Evolutionary conservation across 768 basidiomycete species (phyloP), one percentile per base, ranked within the genome.

Genomic region (Podaxis rugospora): DNA sequence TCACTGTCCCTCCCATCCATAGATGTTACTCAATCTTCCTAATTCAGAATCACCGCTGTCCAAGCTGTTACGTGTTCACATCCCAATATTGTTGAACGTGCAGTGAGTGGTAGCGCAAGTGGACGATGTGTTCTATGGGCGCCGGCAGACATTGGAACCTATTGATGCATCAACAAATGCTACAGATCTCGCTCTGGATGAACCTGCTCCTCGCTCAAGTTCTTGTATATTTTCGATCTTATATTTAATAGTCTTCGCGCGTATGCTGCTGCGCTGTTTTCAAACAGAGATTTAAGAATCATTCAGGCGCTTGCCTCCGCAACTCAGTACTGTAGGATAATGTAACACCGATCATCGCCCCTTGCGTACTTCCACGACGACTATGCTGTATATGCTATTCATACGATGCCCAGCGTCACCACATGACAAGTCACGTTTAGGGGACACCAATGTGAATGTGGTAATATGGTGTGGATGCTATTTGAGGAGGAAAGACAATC

Each of bases 1-100:
- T 32, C 23, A 18, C 25, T 28, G 10, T 59, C 18, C 7, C 25
- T 49, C 40, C 49, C 46, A 16, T 54, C 21, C 64, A 32, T 32
- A 9, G 2, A 2, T 32, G 32, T 62, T 58, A 25, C 52, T 56
- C 56, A 66, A 51, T 13, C 32, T 36, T 25, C 37, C 13, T 25
- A 13, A 35, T 44, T 50, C 63, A 92, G 89, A 64, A 87, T 93
- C 62, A 83, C 88, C 21, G 92, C 92, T 1, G 87, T 88, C 3
- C 92, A 93, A 72, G 91, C 92, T n/a, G 92, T 93, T n/a, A 91
- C 92, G 6, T 90, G 88, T 66, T 91, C 89, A 13, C 92, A 93
- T 70, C 92, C 92, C 0, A 86, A 69, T 58, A 73, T 90, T 21
- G 78, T 90, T 2, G 90, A 90, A 66, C 82, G 92, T 27, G 88